Evolutionary conservation across 352 stramenopile species (phyloP), one percentile per base, ranked within the genome.

Genomic region (Phytopythium mirpurense): DNA sequence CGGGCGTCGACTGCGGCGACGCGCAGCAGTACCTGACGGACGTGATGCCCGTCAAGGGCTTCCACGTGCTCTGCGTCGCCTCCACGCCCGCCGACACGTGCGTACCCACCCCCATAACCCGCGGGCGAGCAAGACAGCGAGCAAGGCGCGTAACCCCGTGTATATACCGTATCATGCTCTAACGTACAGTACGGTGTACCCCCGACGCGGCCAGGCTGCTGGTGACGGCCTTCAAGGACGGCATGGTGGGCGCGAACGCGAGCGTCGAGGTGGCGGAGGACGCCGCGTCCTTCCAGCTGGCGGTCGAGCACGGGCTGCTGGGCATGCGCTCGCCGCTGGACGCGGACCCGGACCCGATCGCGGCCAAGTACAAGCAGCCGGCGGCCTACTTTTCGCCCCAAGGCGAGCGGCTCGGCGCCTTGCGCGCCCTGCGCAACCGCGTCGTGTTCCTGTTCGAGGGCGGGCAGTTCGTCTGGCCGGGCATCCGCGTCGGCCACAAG

Each of bases 371-470:
- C 65, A 87, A 89, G 61, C 78, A 88, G 60, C 74, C 69, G n/a
- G 67, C 67, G 35, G 76, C 72, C 18, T 87, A 82, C 54, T 89
- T 89, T 59, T 77, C 72, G 34, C 62, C 74, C 2, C 59, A 83
- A 2, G 77, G 80, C 49, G 51, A 68, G 45, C 74, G 65, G 8
- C 52, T 90, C 1, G 65, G 72, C n/a, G 48, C 57, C n/a, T 57
- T 84, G n/a, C 68, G 54, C 35, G 58, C 57, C n/a, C 59, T 88
- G 46, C 56, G 59, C 19, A 68, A 78, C 54, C 56, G 45, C n/a
- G 51, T 87, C 46, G 75, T 88, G 34, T 91, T 81, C 49, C 54
- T 91, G 23, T 87, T 91, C 47, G 80, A 91, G 60, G 76, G 80
- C 37, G 80, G 75, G 0, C 75, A 88, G 49, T 88, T 90, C 57